Conservation (phyloP, 208 protist species). For the Leishmania gerbilli region DNA sequence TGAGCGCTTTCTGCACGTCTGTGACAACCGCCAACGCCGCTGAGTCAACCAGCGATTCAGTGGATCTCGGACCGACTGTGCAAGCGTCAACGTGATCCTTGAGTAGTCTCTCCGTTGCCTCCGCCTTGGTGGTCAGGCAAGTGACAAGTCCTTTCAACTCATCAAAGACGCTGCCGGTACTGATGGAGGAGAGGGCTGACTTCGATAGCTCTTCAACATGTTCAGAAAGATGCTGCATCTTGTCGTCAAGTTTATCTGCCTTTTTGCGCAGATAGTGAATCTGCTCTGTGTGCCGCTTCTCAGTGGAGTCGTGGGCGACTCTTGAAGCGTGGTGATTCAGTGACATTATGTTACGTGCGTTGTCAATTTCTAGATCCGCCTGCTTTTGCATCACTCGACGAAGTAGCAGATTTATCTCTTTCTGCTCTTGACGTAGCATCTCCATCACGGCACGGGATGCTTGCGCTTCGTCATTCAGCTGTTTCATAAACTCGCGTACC, state of each 20-base stretch:
- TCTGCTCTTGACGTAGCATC: slow-evolving; percentile 44
- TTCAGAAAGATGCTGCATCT: slow-evolving; percentile 15
- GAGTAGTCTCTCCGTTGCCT: slow-evolving; percentile 2
- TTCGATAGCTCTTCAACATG: neutral
- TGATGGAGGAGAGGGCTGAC: neutral
- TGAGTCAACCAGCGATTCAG: neutral
- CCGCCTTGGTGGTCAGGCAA: neutral
- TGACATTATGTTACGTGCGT: slow-evolving; percentile 33
- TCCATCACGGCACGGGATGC: slow-evolving; percentile 33
- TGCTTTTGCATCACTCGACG: slow-evolving; percentile 56
- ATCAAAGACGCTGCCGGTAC: neutral
- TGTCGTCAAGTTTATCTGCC: slow-evolving; percentile 30
- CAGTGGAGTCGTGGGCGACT: neutral
- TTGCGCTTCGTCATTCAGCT: slow-evolving; percentile 57
- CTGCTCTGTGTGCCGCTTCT: slow-evolving; percentile 27
- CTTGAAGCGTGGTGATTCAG: slow-evolving; percentile 9
- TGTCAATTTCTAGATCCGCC: slow-evolving; percentile 59
- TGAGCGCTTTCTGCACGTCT: neutral
- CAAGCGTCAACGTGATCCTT: neutral
- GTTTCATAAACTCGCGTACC: slow-evolving; percentile 49
- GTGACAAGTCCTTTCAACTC: slow-evolving; percentile 12
- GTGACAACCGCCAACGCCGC: neutral
- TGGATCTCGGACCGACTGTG: neutral
- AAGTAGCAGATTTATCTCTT: slow-evolving; percentile 46
- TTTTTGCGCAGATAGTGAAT: slow-evolving; percentile 33